phyloP scores from a whole-genome alignment of 2,329 filamentous ascomycete genomes.

The Torrubiellomyces zombiae region DNA sequence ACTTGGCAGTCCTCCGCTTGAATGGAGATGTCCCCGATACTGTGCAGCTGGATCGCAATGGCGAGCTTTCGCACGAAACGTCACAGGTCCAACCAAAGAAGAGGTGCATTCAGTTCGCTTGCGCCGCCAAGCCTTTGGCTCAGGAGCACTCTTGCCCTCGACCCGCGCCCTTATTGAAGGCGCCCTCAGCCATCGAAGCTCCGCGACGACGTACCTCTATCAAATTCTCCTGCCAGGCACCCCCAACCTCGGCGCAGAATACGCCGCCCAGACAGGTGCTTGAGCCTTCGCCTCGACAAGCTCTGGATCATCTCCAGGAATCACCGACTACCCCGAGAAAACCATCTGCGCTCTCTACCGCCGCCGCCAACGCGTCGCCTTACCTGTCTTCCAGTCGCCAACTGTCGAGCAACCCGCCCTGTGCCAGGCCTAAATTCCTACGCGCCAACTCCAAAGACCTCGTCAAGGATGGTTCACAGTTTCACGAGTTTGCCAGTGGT shows the following conservation, averaged over 20 bases:
- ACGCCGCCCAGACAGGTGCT: conserved; percentile 15
- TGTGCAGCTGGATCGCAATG: too few relatives aligned
- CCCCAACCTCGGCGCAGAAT: conserved; percentile 25
- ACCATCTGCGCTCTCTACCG: conserved; percentile 8
- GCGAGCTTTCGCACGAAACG: too few relatives aligned
- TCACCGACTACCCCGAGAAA: conserved; percentile 17
- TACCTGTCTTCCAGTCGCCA: conserved; percentile 6
- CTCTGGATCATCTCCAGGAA: conserved; percentile 7
- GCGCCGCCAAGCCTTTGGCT: conserved; percentile 44
- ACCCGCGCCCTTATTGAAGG: conserved; percentile 16
- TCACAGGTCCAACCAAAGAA: conserved; percentile 37
- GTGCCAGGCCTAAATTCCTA: conserved; percentile 26
- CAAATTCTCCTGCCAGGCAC: conserved; percentile 58
- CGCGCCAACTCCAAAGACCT: conserved; percentile 33
- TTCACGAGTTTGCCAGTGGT: conserved; percentile 86
- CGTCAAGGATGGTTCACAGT: conserved; percentile 42
- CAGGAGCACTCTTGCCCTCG: conserved; percentile 22
- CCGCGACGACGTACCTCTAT: conserved; percentile 47
- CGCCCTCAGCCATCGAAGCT: conserved; percentile 19
- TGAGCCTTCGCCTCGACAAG: conserved; percentile 2
- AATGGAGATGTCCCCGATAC: conserved; percentile 13
- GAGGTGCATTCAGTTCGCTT: conserved; percentile 86
- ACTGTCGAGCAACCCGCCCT: conserved; percentile 9
- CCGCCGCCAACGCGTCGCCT: conserved; percentile 9
- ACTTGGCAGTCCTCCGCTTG: conserved; percentile 30